phyloP scores from a whole-genome alignment of 108 stramenopile species.

The Skeletonema menzelii region DNA sequence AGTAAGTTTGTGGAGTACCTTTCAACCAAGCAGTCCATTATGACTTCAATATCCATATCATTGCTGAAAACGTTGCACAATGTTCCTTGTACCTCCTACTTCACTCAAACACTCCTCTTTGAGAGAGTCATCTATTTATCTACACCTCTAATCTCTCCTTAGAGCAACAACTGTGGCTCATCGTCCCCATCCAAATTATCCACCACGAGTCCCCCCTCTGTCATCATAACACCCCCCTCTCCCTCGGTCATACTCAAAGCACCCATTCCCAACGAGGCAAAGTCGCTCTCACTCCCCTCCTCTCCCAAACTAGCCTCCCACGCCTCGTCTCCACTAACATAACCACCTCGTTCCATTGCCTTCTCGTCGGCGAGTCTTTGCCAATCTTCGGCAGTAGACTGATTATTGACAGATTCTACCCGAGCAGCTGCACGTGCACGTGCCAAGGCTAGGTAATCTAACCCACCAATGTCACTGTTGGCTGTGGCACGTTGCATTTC shows the following conservation, averaged over 20 bases:
- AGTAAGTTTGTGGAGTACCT: not conserved
- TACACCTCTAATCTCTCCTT: not conserved
- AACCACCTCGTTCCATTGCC: not conserved
- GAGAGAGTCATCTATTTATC: not conserved
- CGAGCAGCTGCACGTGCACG: conserved; percentile 21
- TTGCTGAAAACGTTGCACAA: too few relatives aligned
- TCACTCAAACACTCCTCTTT: not conserved
- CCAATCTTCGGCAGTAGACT: conserved; percentile 32
- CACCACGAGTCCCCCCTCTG: conserved; percentile 37
- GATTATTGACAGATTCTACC: conserved; percentile 24
- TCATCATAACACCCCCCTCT: conserved; percentile 30
- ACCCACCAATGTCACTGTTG: conserved; percentile 5
- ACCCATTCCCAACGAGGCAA: conserved; percentile 21
- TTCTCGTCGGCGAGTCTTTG: conserved; percentile 19
- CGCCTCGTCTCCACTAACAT: conserved; percentile 18
- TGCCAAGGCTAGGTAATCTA: conserved; percentile 37
- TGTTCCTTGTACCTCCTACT: not conserved
- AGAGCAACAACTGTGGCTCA: conserved; percentile 19
- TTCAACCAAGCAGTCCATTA: not conserved
- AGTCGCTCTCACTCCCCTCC: conserved; percentile 13
- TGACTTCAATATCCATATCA: not conserved
- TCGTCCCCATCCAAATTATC: conserved; percentile 12
- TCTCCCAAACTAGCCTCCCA: conserved; percentile 41
- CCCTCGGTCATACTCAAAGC: conserved; percentile 1
- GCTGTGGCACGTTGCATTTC: conserved; percentile 22